These are phyloP conservation scores for Nicotiana benthamiana DNA, from an alignment of 257 asterid species.

Conservation along the genomic window DNA sequence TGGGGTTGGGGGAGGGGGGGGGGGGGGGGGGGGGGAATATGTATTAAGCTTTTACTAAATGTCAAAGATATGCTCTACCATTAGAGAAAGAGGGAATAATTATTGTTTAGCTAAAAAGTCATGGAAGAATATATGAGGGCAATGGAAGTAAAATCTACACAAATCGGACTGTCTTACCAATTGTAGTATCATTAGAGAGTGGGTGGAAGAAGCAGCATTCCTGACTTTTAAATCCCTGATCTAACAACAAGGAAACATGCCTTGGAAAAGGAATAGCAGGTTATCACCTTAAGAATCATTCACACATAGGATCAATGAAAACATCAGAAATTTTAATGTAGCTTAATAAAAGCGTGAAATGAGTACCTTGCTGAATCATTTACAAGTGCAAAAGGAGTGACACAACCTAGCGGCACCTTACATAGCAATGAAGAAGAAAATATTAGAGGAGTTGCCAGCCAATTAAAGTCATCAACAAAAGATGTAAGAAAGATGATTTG, in stretches of 20 bases:
- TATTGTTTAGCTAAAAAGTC: background rate
- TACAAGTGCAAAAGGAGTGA: conserved; percentile 86
- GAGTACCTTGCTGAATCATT: conserved; percentile 80
- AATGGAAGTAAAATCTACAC: background rate
- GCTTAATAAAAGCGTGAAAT: conserved; percentile 1
- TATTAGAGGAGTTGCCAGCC: conserved; percentile 4
- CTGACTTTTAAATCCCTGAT: conserved; percentile 60
- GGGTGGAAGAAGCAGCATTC: conserved; percentile 88
- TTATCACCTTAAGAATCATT: background rate
- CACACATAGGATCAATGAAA: background rate
- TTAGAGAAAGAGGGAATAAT: background rate
- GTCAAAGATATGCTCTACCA: too few species aligned
- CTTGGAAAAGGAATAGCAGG: conserved; percentile 33
- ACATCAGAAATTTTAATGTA: background rate
- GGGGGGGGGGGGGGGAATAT: too few species aligned
- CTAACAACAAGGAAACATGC: conserved; percentile 77
- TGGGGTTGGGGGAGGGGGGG: too few species aligned
- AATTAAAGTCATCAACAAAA: background rate
- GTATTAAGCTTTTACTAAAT: too few species aligned
- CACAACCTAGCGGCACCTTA: conserved; percentile 85
- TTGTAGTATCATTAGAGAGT: conserved; percentile 72
- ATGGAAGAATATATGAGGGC: background rate
- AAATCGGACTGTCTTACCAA: conserved; percentile 39
- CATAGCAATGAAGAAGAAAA: conserved; percentile 14
- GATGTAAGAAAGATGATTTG: background rate